Conservation (phyloP, 345 rosid species). For the Aquilaria malaccensis region DNA sequence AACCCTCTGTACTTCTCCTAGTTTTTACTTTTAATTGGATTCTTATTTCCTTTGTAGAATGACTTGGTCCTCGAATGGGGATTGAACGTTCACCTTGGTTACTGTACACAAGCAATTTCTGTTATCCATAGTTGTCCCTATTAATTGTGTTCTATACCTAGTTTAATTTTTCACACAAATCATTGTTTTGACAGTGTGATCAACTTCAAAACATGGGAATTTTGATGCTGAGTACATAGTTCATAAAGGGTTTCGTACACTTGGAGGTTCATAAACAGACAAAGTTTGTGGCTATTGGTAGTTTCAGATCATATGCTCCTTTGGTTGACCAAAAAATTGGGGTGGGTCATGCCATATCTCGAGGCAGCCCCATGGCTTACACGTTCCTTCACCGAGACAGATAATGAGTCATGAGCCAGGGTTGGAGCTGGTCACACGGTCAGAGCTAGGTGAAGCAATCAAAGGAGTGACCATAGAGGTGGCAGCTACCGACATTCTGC, state of each 20-base stretch:
- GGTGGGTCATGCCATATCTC: no score
- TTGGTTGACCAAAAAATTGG: no score
- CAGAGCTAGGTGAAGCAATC: no score
- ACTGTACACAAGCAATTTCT: conserved; percentile 63
- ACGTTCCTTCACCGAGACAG: no score
- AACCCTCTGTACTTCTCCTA: no score
- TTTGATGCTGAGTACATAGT: conserved; percentile 66
- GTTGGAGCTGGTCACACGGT: no score
- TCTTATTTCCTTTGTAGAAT: conserved; percentile 27
- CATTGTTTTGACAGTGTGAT: conserved; percentile 44
- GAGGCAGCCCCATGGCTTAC: no score
- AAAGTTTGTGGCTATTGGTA: conserved; percentile 1
- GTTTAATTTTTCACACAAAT: background rate
- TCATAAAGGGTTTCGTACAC: conserved; percentile 60
- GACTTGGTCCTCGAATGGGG: conserved; percentile 82
- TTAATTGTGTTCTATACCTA: background rate
- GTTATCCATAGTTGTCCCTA: background rate
- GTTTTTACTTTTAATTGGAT: no score
- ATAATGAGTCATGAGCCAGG: no score
- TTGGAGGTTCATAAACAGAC: conserved; percentile 41
- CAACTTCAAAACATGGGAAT: conserved; percentile 61
- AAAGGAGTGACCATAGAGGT: no score
- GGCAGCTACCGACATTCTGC: no score
- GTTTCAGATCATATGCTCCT: no score
- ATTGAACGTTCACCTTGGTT: conserved; percentile 69